Evolutionary conservation across 2,329 filamentous ascomycete species (phyloP).

Genomic region (Xylariaceae sp.): DNA sequence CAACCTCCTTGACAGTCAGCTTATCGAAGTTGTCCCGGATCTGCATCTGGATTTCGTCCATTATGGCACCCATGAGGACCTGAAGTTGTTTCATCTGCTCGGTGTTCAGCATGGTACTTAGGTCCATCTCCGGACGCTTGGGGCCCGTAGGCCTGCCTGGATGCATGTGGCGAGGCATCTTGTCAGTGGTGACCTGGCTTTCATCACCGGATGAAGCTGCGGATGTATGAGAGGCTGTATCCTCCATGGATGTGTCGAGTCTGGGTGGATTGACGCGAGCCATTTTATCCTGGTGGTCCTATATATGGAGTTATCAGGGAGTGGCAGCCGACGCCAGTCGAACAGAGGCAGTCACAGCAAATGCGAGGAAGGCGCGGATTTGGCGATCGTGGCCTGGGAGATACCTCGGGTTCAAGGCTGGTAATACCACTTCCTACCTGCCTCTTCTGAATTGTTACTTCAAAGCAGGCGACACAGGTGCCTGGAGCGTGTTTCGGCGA

Average conservation of each 20-base stretch:
- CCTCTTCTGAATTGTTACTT: no score
- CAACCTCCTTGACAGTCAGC: conserved; percentile 31
- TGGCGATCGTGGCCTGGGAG: background rate
- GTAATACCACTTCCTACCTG: no score
- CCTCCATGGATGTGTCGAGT: conserved; percentile 8
- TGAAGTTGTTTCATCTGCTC: conserved; percentile 48
- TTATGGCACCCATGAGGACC: conserved; percentile 46
- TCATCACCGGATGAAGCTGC: conserved; percentile 23
- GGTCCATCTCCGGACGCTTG: conserved; percentile 42
- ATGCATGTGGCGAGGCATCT: conserved; percentile 16
- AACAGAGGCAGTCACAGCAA: no score
- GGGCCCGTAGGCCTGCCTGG: conserved; percentile 23
- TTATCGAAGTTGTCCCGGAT: conserved; percentile 49
- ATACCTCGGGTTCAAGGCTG: no score
- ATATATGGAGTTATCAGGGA: background rate
- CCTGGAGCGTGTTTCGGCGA: no score
- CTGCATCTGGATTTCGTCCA: conserved; percentile 50
- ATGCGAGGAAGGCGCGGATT: no score
- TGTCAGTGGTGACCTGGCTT: conserved; percentile 15
- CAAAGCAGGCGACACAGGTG: no score
- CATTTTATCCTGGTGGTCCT: conserved; percentile 5
- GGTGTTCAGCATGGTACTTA: conserved; percentile 43
- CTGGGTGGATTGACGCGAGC: background rate
- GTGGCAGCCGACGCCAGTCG: background rate
- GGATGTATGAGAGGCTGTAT: conserved; percentile 7